A percentile compares a stretch with the other conserved stretches of the same genome.
phyloP scores from a whole-genome alignment of 2,329 filamentous ascomycete species.

The Xylariaceae sp. region DNA sequence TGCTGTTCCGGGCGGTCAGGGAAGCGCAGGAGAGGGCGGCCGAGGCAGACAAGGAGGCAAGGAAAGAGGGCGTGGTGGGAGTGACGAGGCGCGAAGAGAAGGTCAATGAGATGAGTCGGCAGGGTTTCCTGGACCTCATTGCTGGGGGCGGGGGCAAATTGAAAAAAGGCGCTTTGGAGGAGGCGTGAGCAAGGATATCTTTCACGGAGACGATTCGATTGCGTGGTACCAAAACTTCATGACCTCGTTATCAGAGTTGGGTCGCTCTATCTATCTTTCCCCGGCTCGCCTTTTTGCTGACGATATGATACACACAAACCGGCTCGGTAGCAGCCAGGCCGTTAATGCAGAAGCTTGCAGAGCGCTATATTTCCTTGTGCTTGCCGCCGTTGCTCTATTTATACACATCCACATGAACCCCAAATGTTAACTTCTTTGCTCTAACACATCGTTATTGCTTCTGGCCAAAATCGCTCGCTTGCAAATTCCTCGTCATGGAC shows the following conservation, averaged over 20 bases:
- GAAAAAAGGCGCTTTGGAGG: slow-evolving; percentile 62
- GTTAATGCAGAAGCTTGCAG: neutral
- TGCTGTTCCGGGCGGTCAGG: slow-evolving; percentile 93
- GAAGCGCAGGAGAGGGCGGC: slow-evolving; percentile 88
- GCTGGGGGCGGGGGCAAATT: slow-evolving; percentile 62
- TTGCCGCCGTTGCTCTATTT: neutral
- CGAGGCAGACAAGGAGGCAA: slow-evolving; percentile 71
- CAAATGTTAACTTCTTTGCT: slow-evolving; percentile 7
- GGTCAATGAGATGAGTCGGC: slow-evolving; percentile 94
- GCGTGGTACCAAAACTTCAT: slow-evolving; percentile 7
- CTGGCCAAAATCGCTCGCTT: slow-evolving; percentile 81
- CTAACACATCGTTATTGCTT: slow-evolving; percentile 3
- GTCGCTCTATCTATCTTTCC: slow-evolving; percentile 25
- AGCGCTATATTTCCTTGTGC: neutral
- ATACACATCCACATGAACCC: neutral
- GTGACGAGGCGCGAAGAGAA: slow-evolving; percentile 81
- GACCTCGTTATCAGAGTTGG: slow-evolving; percentile 31
- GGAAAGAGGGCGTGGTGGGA: slow-evolving; percentile 75
- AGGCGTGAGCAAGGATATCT: slow-evolving; percentile 46
- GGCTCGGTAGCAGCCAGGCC: neutral
- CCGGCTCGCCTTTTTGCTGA: slow-evolving; percentile 8
- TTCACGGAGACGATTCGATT: neutral
- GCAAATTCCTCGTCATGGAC: slow-evolving; percentile 92
- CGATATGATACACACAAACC: slow-evolving; percentile 27
- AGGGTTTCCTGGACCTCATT: slow-evolving; percentile 94